Conservation (phyloP, 441 rosid genomes). For the Omphalea diandra region DNA sequence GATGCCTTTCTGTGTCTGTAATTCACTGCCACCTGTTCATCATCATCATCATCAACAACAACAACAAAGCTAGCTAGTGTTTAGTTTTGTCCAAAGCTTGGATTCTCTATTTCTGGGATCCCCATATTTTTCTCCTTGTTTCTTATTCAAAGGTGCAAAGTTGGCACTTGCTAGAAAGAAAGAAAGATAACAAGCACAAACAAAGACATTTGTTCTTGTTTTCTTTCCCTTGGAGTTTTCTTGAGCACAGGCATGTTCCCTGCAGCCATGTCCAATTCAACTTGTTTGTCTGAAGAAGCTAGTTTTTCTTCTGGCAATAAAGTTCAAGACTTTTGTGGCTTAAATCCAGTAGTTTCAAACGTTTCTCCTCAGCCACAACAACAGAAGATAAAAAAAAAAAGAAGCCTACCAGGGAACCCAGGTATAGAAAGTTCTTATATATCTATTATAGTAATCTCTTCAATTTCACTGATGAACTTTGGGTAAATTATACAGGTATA, state of each 20-base stretch:
- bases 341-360: conserved; percentile 38
- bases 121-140: neutral
- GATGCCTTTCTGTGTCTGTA: conserved; percentile 57
- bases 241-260: conserved; percentile 54
- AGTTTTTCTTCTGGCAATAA: conserved; percentile 61
- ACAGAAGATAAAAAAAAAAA: conserved; percentile 67
- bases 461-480: too few species aligned
- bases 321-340: conserved; percentile 47
- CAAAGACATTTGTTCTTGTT: conserved; percentile 29
- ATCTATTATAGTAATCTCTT: too few species aligned
- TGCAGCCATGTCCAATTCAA: conserved; percentile 54
- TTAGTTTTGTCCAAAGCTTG: conserved; percentile 34
- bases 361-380: conserved; percentile 39
- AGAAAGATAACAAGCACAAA: conserved; percentile 21
- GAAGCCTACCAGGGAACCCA: conserved; percentile 93
- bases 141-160: conserved; percentile 34
- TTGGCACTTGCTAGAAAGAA: conserved; percentile 28
- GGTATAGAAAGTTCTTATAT: conserved; percentile 34
- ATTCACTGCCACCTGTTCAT: conserved; percentile 40
- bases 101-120: conserved; percentile 28
- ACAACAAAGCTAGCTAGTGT: conserved; percentile 33
- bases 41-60: too few species aligned
- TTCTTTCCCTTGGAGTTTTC: conserved; percentile 54
- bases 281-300: conserved; percentile 70
- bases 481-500: too few species aligned